Evolutionary conservation across 164 flowering plant genomes (phyloP).

Genomic region (Vitis labrusca): DNA sequence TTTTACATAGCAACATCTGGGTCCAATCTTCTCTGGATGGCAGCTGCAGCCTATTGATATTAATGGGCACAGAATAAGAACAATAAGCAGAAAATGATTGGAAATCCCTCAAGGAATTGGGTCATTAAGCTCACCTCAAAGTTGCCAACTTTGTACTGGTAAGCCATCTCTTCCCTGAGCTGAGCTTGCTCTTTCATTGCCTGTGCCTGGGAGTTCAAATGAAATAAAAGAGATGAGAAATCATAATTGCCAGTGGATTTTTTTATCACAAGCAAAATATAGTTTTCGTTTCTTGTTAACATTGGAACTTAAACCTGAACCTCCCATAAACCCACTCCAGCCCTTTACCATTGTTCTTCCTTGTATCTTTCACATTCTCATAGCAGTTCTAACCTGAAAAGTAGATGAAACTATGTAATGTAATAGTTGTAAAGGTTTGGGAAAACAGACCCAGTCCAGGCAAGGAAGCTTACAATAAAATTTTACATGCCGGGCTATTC

Average conservation of each 20-base stretch:
- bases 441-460: not conserved
- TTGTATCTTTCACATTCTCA: conserved; percentile 79
- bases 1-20: conserved; percentile 73
- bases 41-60: conserved; percentile 78
- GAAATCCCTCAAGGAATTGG: not conserved
- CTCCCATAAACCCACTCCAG: too few relatives aligned
- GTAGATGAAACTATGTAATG: not conserved
- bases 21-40: conserved; percentile 91
- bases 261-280: too few relatives aligned
- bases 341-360: conserved; percentile 38
- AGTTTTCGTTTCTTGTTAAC: too few relatives aligned
- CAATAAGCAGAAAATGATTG: not conserved
- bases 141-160: conserved; percentile 87
- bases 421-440: not conserved
- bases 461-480: too few relatives aligned
- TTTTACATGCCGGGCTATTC: too few relatives aligned
- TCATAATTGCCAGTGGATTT: not conserved
- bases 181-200: conserved; percentile 96
- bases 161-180: conserved; percentile 89
- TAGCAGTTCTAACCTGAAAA: conserved; percentile 69
- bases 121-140: conserved; percentile 56
- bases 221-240: not conserved
- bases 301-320: too few relatives aligned
- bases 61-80: not conserved
- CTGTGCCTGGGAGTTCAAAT: conserved; percentile 58